These are phyloP conservation scores for Blastocystis sp. DNA, from an alignment of 352 stramenopile species.

Conservation along the genomic window DNA sequence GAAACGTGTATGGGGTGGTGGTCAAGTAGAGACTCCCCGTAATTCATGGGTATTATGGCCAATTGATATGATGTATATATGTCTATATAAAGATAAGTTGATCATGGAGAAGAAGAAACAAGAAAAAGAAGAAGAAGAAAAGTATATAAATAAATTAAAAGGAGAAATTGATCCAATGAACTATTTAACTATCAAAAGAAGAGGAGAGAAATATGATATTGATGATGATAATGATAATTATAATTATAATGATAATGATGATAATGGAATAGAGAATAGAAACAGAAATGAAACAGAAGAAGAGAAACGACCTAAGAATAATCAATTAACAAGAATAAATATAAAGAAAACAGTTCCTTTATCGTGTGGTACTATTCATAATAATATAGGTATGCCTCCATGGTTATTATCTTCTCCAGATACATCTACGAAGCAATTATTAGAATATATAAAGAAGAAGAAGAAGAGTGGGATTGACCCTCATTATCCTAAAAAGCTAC, in stretches of 20 bases:
- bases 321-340: no score
- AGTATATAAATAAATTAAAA: no score
- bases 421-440: not conserved
- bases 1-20: constrained; percentile 19
- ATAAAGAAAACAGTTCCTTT: no score
- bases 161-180: no score
- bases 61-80: constrained; percentile 7
- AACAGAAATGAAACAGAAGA: no score
- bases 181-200: not conserved
- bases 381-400: constrained; percentile 6
- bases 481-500: constrained; percentile 3
- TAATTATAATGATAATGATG: constrained; percentile 2
- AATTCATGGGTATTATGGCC: constrained; percentile 17
- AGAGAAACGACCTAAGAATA: no score
- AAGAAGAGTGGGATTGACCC: constrained; percentile 6
- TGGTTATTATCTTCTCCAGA: constrained; percentile 2
- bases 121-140: not conserved
- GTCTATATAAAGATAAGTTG: not conserved
- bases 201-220: not conserved
- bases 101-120: not conserved
- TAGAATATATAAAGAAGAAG: no score
- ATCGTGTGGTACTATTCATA: no score
- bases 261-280: no score
- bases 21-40: constrained; percentile 8
- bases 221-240: not conserved